Conservation (phyloP, 331 rosid genomes). For the Acacia concinna region DNA sequence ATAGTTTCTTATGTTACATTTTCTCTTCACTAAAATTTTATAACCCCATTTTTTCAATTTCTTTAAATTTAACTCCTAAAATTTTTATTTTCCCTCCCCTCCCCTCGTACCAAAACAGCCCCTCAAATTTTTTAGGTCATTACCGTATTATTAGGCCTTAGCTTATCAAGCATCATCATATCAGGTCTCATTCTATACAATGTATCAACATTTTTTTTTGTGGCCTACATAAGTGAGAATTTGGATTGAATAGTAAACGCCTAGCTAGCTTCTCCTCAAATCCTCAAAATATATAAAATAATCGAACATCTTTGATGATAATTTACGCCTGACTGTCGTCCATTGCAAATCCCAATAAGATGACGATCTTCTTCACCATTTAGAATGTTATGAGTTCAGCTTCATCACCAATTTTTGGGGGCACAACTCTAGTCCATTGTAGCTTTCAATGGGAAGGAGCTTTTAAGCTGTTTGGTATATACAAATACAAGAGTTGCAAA, state of each 20-base stretch:
- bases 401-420: background rate
- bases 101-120: no score
- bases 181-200: background rate
- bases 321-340: background rate
- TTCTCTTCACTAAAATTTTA: no score
- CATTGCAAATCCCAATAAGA: conserved; percentile 13
- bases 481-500: background rate
- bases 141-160: no score
- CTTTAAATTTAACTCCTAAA: no score
- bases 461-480: conserved; percentile 13
- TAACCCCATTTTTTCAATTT: no score
- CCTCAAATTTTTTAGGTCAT: no score
- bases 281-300: background rate
- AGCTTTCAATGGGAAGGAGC: conserved; percentile 10
- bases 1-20: no score
- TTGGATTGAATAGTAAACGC: no score
- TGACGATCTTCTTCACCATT: background rate
- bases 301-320: background rate
- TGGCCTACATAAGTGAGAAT: background rate
- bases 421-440: background rate
- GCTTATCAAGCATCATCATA: no score
- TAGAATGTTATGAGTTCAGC: background rate
- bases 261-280: no score
- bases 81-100: no score
- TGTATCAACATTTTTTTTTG: no score